Percentiles rank a stretch among this genome's conserved stretches.
These are phyloP conservation scores for Trypanosoma cruzi DNA, from an alignment of 208 protist species.

Conservation along the genomic window DNA sequence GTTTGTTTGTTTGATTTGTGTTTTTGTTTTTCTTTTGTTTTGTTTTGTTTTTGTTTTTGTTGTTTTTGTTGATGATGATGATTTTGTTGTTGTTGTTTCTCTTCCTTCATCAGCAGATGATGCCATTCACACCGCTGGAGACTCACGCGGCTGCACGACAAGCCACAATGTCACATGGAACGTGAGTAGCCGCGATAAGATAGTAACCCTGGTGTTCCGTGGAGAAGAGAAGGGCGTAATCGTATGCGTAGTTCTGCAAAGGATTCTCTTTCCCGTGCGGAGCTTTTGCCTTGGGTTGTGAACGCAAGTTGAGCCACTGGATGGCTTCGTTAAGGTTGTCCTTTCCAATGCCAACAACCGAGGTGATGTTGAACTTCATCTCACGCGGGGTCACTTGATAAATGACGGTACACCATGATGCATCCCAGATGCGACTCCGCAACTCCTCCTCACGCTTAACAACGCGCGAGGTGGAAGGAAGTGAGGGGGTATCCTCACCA, in stretches of 20 bases:
- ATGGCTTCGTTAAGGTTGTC: slow-evolving; percentile 82
- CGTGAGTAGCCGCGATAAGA: slow-evolving; percentile 86
- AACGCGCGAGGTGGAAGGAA: slow-evolving; percentile 25
- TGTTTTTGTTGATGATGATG: background rate
- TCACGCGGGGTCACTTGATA: slow-evolving; percentile 88
- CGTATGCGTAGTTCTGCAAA: slow-evolving; percentile 76
- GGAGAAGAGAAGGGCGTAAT: slow-evolving; percentile 88
- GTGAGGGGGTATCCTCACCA: background rate
- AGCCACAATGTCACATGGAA: slow-evolving; percentile 90
- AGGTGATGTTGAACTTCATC: slow-evolving; percentile 89
- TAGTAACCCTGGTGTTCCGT: slow-evolving; percentile 86
- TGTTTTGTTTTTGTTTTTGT: slow-evolving; percentile 10
- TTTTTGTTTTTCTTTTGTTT: slow-evolving; percentile 6
- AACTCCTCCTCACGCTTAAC: slow-evolving; percentile 47
- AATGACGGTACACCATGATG: slow-evolving; percentile 81
- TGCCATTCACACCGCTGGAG: background rate
- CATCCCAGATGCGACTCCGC: slow-evolving; percentile 67
- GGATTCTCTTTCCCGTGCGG: slow-evolving; percentile 66
- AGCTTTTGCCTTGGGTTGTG: slow-evolving; percentile 29
- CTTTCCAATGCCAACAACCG: slow-evolving; percentile 61
- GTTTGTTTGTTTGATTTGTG: background rate
- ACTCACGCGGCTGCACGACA: slow-evolving; percentile 45
- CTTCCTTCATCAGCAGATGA: background rate
- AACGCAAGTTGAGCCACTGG: slow-evolving; percentile 58
- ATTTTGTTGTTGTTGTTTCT: slow-evolving; percentile 6